Evolutionary conservation across 164 flowering plant species (phyloP).

Genomic region (Litsea cubeba): DNA sequence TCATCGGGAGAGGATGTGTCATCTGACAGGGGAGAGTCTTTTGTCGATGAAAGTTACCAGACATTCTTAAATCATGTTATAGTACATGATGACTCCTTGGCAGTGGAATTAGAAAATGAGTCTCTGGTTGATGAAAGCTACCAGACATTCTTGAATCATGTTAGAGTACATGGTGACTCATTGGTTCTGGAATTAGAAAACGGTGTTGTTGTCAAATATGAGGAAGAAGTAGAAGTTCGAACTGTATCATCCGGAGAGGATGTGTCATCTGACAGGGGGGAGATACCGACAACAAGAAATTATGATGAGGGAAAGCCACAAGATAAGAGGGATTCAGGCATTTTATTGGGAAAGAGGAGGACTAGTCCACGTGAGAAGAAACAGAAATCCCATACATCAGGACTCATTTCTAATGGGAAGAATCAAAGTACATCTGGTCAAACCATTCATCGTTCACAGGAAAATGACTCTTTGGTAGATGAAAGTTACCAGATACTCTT

Average conservation of each 20-base stretch:
- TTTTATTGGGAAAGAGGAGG: neutral
- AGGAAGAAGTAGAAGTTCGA: neutral
- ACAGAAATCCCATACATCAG: neutral
- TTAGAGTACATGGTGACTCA: slow-evolving; percentile 12
- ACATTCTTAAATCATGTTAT: slow-evolving; percentile 16
- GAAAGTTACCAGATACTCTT: slow-evolving; percentile 26
- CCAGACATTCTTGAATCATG: slow-evolving; percentile 16
- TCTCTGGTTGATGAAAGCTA: slow-evolving; percentile 26
- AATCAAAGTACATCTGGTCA: neutral
- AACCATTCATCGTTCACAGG: neutral
- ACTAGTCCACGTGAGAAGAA: neutral
- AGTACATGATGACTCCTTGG: slow-evolving; percentile 4
- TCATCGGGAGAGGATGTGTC: slow-evolving; percentile 2
- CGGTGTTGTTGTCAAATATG: slow-evolving; percentile 14
- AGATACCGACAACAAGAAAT: no score
- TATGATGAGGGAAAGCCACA: slow-evolving; percentile 3
- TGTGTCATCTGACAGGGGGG: neutral
- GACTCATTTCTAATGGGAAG: neutral
- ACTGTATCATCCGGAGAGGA: slow-evolving; percentile 17
- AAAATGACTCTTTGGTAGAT: slow-evolving; percentile 7
- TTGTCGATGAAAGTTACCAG: slow-evolving; percentile 24
- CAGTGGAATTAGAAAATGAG: slow-evolving; percentile 3
- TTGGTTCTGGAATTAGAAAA: slow-evolving; percentile 14
- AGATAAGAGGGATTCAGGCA: neutral
- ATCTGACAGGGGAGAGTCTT: neutral